Conservation (phyloP, 345 rosid species). For the Anacardium occidentale region DNA sequence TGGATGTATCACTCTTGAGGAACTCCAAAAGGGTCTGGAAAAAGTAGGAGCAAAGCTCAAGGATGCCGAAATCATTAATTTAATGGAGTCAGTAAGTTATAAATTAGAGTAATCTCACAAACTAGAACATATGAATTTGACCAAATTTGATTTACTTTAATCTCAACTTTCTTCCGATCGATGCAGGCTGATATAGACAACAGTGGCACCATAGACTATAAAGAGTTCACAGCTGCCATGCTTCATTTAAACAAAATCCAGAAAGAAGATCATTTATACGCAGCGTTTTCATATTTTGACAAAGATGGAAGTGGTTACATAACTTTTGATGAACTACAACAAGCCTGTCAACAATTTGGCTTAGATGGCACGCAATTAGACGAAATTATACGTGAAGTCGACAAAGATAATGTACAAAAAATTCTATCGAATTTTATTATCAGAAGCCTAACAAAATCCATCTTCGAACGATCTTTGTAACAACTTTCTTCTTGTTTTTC, state of each 20-base stretch:
- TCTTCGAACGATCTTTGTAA: no score
- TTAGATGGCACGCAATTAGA: slow-evolving; percentile 53
- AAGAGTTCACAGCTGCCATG: slow-evolving; percentile 88
- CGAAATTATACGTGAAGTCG: slow-evolving; percentile 66
- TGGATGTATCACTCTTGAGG: slow-evolving; percentile 78
- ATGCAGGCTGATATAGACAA: slow-evolving; percentile 83
- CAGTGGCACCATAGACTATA: slow-evolving; percentile 79
- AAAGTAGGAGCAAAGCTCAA: slow-evolving; percentile 68
- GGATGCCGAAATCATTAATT: slow-evolving; percentile 59
- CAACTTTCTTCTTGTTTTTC: no score
- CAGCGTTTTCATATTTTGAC: slow-evolving; percentile 84
- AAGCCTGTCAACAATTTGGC: slow-evolving; percentile 73
- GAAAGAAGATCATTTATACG: slow-evolving; percentile 71
- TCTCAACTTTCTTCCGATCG: no score
- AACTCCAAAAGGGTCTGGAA: slow-evolving; percentile 67
- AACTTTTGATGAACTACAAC: slow-evolving; percentile 62
- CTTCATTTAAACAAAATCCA: slow-evolving; percentile 76
- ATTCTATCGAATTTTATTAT: no score
- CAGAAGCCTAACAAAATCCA: no score
- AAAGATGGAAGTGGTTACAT: slow-evolving; percentile 44
- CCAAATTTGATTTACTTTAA: no score
- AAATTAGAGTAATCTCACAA: no score
- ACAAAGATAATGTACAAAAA: slow-evolving; percentile 65
- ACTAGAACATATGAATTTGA: no score
- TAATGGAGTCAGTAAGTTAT: slow-evolving; percentile 74